Percentiles rank a stretch among this genome's conserved stretches.
phyloP scores from a whole-genome alignment of 306 rosid species.

The Trifolium fragiferum region DNA sequence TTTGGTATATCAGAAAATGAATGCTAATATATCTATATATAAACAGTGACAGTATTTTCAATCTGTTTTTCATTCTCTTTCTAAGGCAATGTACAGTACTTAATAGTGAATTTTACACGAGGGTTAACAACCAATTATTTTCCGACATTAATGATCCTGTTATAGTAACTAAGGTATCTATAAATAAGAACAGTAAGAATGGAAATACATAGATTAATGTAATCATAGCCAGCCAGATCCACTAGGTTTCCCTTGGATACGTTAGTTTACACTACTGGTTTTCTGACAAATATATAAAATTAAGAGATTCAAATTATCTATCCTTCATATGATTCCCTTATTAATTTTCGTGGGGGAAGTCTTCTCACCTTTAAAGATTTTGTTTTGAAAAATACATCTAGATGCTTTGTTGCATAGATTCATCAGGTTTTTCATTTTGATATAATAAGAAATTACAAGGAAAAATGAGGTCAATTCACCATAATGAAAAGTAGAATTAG shows the following conservation, averaged over 20 bases:
- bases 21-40: neutral
- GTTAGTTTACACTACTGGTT: neutral
- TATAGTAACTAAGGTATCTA: conserved; percentile 15
- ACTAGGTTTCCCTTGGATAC: neutral
- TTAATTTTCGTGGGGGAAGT: neutral
- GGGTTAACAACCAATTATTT: neutral
- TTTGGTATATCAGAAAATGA: conserved; percentile 25
- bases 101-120: conserved; percentile 20
- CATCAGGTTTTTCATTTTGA: too few species aligned
- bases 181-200: neutral
- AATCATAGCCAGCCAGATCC: neutral
- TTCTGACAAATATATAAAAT: neutral
- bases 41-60: conserved; percentile 19
- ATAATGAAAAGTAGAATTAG: too few species aligned
- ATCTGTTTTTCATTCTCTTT: conserved; percentile 13
- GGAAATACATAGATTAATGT: conserved; percentile 1
- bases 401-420: neutral
- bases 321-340: neutral
- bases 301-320: neutral
- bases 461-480: too few species aligned
- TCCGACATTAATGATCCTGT: neutral
- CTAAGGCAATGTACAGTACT: neutral
- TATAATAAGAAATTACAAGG: too few species aligned
- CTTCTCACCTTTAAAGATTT: neutral
- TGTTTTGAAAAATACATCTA: conserved; percentile 2